Percentiles rank a stretch among this genome's conserved stretches.
These are phyloP conservation scores for Parastagonospora nodorum DNA, from an alignment of 2,329 filamentous ascomycete genomes.

Conservation along the genomic window DNA sequence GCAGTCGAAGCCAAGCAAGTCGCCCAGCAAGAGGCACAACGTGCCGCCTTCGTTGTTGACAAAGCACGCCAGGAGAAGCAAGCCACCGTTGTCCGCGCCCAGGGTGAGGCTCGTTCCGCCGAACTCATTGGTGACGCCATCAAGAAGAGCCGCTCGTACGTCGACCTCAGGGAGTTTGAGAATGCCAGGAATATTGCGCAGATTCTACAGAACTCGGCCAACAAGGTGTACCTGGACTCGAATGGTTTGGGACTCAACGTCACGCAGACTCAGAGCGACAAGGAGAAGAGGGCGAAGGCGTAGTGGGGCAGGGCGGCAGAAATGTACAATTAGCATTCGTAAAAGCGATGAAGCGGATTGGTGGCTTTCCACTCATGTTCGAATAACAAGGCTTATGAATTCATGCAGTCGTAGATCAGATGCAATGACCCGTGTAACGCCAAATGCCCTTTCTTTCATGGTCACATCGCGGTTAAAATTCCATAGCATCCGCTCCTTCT, in stretches of 20 bases:
- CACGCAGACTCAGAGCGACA: slow-evolving; percentile 49
- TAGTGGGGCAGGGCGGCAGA: slow-evolving; percentile 12
- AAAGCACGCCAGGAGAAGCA: slow-evolving; percentile 99
- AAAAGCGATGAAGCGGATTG: slow-evolving; percentile 24
- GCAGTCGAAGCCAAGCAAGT: slow-evolving; percentile 73
- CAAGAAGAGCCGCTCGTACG: slow-evolving; percentile 98
- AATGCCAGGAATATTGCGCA: slow-evolving; percentile 89
- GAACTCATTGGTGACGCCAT: slow-evolving; percentile 98
- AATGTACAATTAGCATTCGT: slow-evolving; percentile 30
- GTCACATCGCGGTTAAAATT: slow-evolving; percentile 58
- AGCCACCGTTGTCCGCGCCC: slow-evolving; percentile 95
- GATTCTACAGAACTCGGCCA: slow-evolving; percentile 86
- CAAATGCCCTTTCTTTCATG: neutral
- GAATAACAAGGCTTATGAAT: slow-evolving; percentile 19
- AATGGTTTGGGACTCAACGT: slow-evolving; percentile 93
- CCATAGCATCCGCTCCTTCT: slow-evolving; percentile 63
- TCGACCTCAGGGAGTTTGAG: slow-evolving; percentile 97
- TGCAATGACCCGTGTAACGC: neutral
- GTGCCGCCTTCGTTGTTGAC: slow-evolving; percentile 96
- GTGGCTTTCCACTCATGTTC: slow-evolving; percentile 41
- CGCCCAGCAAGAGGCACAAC: slow-evolving; percentile 88
- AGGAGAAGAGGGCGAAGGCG: slow-evolving; percentile 42
- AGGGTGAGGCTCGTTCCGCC: slow-evolving; percentile 97
- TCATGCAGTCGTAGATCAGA: neutral
- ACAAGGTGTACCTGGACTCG: slow-evolving; percentile 91